Evolutionary conservation across 139 green algal genomes (phyloP).

Genomic region (Coccomyxa sp.): DNA sequence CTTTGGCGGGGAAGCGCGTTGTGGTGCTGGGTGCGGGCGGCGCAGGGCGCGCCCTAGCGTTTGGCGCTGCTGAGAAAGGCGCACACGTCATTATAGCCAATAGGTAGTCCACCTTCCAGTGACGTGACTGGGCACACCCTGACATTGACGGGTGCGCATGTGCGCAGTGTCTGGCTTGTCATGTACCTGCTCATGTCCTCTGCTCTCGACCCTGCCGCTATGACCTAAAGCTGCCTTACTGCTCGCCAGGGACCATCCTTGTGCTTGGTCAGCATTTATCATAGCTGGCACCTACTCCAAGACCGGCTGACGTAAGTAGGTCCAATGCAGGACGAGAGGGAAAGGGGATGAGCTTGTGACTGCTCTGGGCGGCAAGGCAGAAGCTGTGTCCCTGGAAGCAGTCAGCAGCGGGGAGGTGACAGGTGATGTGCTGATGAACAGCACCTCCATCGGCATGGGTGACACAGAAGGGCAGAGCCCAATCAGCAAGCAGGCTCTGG

Average conservation of each 20-base stretch:
- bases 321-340: slow-evolving; percentile 29
- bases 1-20: slow-evolving; percentile 70
- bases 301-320: background rate
- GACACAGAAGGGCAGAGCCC: slow-evolving; percentile 62
- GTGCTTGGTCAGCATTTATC: background rate
- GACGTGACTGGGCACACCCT: slow-evolving; percentile 8
- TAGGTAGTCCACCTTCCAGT: slow-evolving; percentile 7
- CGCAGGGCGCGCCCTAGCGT: slow-evolving; percentile 85
- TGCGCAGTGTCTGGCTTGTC: slow-evolving; percentile 54
- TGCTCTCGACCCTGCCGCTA: background rate
- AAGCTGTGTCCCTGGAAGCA: slow-evolving; percentile 21
- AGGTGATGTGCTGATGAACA: slow-evolving; percentile 91
- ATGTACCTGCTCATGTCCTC: slow-evolving; percentile 46
- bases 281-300: background rate
- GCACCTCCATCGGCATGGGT: slow-evolving; percentile 91
- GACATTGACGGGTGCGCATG: background rate
- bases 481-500: slow-evolving; percentile 43
- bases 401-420: slow-evolving; percentile 30
- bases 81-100: slow-evolving; percentile 31
- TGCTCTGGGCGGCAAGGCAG: slow-evolving; percentile 17
- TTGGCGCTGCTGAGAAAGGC: slow-evolving; percentile 71
- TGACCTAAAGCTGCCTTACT: background rate
- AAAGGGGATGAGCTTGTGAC: slow-evolving; percentile 66
- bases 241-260: background rate
- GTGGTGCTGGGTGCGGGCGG: slow-evolving; percentile 93